Conservation (phyloP, 23 red algal genomes). For the Gracilariopsis chorda region DNA sequence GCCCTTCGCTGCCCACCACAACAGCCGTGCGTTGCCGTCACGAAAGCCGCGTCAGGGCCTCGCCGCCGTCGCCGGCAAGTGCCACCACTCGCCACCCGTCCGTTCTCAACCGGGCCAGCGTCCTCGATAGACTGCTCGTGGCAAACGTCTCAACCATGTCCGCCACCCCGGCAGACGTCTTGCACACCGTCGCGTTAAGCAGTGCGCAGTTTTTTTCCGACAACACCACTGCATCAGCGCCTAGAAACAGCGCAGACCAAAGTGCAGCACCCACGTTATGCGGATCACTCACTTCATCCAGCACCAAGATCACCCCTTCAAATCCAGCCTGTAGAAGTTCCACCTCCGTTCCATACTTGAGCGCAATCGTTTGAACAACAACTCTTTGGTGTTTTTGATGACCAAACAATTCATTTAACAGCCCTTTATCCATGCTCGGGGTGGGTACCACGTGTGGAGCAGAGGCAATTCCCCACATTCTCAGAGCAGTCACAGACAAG, state of each 20-base stretch:
- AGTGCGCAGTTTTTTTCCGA: conserved; percentile 65
- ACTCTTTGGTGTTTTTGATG: conserved; percentile 90
- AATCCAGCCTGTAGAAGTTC: conserved; percentile 44
- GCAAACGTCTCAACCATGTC: conserved; percentile 74
- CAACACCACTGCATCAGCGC: conserved; percentile 76
- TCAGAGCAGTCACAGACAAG: no score
- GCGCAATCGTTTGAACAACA: conserved; percentile 52
- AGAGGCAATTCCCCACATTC: no score
- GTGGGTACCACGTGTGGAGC: no score
- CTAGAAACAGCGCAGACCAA: conserved; percentile 80
- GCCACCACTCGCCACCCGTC: conserved; percentile 88
- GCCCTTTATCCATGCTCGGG: conserved; percentile 87
- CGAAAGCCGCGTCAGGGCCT: conserved; percentile 4
- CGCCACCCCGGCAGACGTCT: conserved; percentile 89
- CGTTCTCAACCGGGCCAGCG: conserved; percentile 19
- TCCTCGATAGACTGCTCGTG: conserved; percentile 64
- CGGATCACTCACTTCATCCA: conserved; percentile 94
- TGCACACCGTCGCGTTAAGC: conserved; percentile 71
- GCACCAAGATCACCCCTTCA: conserved; percentile 46
- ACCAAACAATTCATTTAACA: conserved; percentile 79
- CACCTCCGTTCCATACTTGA: conserved; percentile 49
- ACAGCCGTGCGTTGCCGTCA: conserved; percentile 66
- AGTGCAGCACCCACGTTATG: conserved; percentile 89
- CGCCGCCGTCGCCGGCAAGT: conserved; percentile 8
- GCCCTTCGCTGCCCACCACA: conserved; percentile 91